Conservation (phyloP, 352 stramenopile species). For the Aphanomyces euteiches region DNA sequence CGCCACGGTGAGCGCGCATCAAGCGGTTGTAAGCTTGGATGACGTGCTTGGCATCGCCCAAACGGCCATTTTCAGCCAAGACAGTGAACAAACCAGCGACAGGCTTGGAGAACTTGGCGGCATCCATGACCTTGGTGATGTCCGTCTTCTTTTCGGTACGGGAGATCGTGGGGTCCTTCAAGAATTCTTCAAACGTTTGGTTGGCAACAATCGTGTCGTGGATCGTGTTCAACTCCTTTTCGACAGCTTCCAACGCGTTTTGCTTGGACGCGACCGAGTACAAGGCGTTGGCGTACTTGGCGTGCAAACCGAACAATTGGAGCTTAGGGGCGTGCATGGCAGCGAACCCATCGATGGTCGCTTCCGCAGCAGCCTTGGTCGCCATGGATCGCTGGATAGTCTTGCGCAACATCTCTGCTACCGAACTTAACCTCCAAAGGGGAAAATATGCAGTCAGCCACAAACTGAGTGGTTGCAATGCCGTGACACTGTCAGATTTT, state of each 20-base stretch:
- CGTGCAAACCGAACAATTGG: slow-evolving; percentile 94
- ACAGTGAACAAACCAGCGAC: slow-evolving; percentile 95
- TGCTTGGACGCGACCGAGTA: slow-evolving; percentile 93
- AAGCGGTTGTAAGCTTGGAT: slow-evolving; percentile 89
- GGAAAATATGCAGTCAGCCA: slow-evolving; percentile 32
- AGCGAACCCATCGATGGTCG: slow-evolving; percentile 59
- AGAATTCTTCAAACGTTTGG: slow-evolving; percentile 88
- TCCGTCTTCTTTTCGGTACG: slow-evolving; percentile 92
- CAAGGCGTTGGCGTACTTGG: slow-evolving; percentile 96
- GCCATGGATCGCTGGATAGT: slow-evolving; percentile 22
- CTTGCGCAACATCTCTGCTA: slow-evolving; percentile 26
- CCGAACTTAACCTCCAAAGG: slow-evolving; percentile 16
- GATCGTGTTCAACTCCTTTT: slow-evolving; percentile 86
- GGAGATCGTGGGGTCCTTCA: slow-evolving; percentile 95
- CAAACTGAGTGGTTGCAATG: slow-evolving; percentile 16
- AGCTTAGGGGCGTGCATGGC: slow-evolving; percentile 86
- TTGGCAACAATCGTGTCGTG: slow-evolving; percentile 81
- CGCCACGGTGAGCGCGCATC: slow-evolving; percentile 93
- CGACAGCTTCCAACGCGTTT: slow-evolving; percentile 72
- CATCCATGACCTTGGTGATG: slow-evolving; percentile 86
- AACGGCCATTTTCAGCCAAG: slow-evolving; percentile 94
- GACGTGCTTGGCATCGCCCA: slow-evolving; percentile 85
- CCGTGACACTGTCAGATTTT: too few relatives aligned
- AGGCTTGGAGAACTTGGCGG: slow-evolving; percentile 91
- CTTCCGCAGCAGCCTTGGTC: slow-evolving; percentile 18